Base-by-base conservation (phyloP, 1,284 basidiomycete species). In the Ceratobasidium sp. region DNA sequence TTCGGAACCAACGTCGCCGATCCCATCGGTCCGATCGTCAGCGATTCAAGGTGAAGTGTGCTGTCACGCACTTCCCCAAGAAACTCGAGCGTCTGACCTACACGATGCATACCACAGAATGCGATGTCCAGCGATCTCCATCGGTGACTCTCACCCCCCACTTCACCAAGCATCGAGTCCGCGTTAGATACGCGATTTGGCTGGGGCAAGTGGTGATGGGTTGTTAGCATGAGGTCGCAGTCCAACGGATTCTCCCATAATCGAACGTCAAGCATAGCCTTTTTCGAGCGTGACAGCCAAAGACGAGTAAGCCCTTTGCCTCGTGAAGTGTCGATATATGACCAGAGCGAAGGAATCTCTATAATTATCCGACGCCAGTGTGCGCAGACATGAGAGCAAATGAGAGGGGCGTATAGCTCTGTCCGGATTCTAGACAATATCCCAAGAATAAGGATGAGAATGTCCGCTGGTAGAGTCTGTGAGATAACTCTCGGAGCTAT, bases 61-160 rank as follows among this genome's bases (percentile, higher is more conserved):
- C 35, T 27, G 18, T n/a, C 35, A 23, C 30, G 52, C 44, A 44
- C 7, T 8, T 23, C n/a, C 8, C 33, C 18, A 44, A 69, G 67
- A 23, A 69, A 57, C 5, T 44, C 38, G 14, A 69, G 54, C 16
- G 23, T 50, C 41, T 57, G 27, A 35, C 33, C 52, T 27, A 57
- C 18, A 18, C n/a, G 20, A 3, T 20, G 10, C 6, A 27, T 27
- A 5, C 8, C 14, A 23, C 16, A 44, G 23, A 57, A 57, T 12
- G 50, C 52, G 12, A 69, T 55, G 54, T 55, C 67, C 16, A 69
- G 67, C 1, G 67, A 69, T 35, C 54, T 69, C 67, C 67, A 69
- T 0, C 67, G 50, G 41, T 35, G 33, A 44, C 52, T 27, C 6
- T 69, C 50, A 10, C 35, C 10, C 14, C 23, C n/a, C 18, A 57